Conservation (phyloP, 2,329 filamentous ascomycete species). For the Botrytis fragariae region DNA sequence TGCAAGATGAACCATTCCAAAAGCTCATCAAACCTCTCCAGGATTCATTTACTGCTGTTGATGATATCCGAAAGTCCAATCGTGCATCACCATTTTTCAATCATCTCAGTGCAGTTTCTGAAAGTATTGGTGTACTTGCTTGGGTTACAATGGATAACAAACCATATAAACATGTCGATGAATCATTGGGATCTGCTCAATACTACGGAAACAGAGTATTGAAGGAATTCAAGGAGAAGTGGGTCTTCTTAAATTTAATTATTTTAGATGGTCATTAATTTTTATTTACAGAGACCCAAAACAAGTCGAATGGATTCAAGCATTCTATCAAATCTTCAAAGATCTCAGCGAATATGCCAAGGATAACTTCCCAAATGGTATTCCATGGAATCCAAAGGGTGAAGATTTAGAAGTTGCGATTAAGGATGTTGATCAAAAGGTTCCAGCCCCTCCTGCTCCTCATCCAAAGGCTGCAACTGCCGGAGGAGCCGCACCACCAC, state of each 20-base stretch:
- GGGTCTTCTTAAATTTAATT: slow-evolving; percentile 28
- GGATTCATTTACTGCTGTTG: slow-evolving; percentile 73
- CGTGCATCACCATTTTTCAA: slow-evolving; percentile 72
- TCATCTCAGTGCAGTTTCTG: slow-evolving; percentile 82
- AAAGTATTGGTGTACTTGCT: slow-evolving; percentile 83
- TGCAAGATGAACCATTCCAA: slow-evolving; percentile 60
- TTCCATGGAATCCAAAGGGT: slow-evolving; percentile 82
- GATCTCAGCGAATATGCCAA: slow-evolving; percentile 81
- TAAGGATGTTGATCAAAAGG: slow-evolving; percentile 58
- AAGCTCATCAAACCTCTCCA: slow-evolving; percentile 85
- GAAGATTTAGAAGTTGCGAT: slow-evolving; percentile 67
- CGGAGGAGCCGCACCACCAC: slow-evolving; percentile 12
- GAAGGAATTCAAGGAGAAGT: slow-evolving; percentile 85
- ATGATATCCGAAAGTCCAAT: slow-evolving; percentile 78
- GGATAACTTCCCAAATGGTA: slow-evolving; percentile 73
- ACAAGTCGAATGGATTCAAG: slow-evolving; percentile 84
- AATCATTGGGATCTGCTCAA: slow-evolving; percentile 78
- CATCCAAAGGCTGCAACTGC: slow-evolving; percentile 43
- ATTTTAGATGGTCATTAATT: slow-evolving; percentile 13
- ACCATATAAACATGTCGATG: slow-evolving; percentile 81
- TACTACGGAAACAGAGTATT: slow-evolving; percentile 94
- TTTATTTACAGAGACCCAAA: slow-evolving; percentile 60
- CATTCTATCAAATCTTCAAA: slow-evolving; percentile 90
- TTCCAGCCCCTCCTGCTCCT: slow-evolving; percentile 56
- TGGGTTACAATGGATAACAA: slow-evolving; percentile 86